Conservation (phyloP, 2,329 filamentous ascomycete species). For the Monilinia fructigena region DNA sequence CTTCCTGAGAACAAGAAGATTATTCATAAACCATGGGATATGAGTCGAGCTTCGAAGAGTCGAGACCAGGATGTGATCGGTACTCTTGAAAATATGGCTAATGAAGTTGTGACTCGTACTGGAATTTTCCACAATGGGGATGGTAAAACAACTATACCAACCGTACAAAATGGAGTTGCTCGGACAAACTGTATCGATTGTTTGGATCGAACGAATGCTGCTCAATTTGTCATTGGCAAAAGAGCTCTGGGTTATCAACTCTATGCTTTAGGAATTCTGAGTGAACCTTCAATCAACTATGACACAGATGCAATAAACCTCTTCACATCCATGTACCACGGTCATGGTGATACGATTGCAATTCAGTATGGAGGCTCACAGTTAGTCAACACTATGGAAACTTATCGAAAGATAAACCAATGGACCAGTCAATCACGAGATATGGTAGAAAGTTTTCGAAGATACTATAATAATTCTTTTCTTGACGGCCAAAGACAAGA, state of each 20-base stretch:
- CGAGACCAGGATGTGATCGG: conserved; percentile 92
- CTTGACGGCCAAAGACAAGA: conserved; percentile 97
- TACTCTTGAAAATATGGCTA: conserved; percentile 84
- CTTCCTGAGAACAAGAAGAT: conserved; percentile 82
- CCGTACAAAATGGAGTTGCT: conserved; percentile 86
- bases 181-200: conserved; percentile 98
- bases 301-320: conserved; percentile 95
- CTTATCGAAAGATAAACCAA: conserved; percentile 97
- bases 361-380: conserved; percentile 97
- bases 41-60: conserved; percentile 92
- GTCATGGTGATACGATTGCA: conserved; percentile 95
- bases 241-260: conserved; percentile 88
- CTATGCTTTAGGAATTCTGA: conserved; percentile 84
- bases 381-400: conserved; percentile 98
- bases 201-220: conserved; percentile 92
- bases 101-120: conserved; percentile 79
- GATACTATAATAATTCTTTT: conserved; percentile 99
- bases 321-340: conserved; percentile 98
- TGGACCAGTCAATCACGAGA: conserved; percentile 97
- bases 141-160: conserved; percentile 60
- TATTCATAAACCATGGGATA: conserved; percentile 94
- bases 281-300: conserved; percentile 76
- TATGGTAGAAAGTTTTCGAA: conserved; percentile 99
- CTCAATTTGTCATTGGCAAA: conserved; percentile 97
- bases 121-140: conserved; percentile 96